Conservation (phyloP, 768 basidiomycete species). For the Mrakia frigida region DNA sequence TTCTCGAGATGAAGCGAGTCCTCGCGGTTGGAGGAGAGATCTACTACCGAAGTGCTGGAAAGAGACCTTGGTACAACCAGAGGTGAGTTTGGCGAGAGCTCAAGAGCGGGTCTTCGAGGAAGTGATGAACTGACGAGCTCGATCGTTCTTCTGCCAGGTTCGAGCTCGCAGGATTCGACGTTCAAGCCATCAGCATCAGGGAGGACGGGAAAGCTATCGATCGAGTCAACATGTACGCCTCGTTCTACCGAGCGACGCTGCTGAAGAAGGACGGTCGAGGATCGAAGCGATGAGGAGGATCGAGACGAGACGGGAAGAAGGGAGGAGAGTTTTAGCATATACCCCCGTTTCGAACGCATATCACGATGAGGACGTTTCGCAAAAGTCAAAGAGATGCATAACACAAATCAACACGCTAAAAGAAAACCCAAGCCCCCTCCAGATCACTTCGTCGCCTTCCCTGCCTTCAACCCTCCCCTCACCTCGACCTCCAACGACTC, state of each 20-base stretch:
- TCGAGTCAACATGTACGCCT: conserved; percentile 62
- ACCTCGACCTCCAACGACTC: too few relatives aligned
- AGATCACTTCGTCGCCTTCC: too few relatives aligned
- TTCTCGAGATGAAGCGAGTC: conserved; percentile 55
- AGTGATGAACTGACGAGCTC: background rate
- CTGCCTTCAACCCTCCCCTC: too few relatives aligned
- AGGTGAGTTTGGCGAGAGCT: conserved; percentile 41
- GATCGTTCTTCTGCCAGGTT: conserved; percentile 45
- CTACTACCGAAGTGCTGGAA: conserved; percentile 62
- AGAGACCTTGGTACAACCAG: conserved; percentile 61
- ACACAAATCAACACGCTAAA: too few relatives aligned
- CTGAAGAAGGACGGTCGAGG: background rate
- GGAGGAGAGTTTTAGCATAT: too few relatives aligned
- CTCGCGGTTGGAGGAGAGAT: conserved; percentile 58
- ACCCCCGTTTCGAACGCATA: too few relatives aligned
- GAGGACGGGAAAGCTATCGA: conserved; percentile 56
- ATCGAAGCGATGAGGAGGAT: too few relatives aligned
- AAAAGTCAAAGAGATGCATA: too few relatives aligned
- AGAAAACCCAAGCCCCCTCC: too few relatives aligned
- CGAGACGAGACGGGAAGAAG: too few relatives aligned
- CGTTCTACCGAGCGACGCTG: conserved; percentile 7
- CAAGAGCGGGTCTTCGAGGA: background rate
- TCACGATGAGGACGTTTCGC: too few relatives aligned
- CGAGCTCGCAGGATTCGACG: conserved; percentile 53
- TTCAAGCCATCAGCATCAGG: conserved; percentile 54